phyloP scores from a whole-genome alignment of 208 protist species.

The Crithidia fasciculata region DNA sequence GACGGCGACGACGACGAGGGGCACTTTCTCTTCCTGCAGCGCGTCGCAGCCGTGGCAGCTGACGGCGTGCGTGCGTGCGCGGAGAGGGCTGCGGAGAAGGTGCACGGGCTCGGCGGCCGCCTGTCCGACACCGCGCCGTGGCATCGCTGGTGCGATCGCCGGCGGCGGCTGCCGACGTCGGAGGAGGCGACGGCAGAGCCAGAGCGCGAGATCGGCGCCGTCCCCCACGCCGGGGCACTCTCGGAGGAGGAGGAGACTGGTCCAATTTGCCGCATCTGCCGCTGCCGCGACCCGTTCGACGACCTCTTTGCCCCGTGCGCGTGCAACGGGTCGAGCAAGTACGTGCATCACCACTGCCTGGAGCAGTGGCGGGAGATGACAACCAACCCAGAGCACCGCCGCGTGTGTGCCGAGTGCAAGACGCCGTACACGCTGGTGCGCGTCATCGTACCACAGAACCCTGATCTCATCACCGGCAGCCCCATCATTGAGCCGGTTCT shows the following conservation, averaged over 20 bases:
- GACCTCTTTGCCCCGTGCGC: conserved; percentile 38
- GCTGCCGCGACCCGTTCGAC: conserved; percentile 19
- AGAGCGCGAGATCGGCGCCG: conserved; percentile 22
- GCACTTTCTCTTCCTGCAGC: conserved; percentile 8
- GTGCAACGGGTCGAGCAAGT: conserved; percentile 36
- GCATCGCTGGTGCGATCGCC: conserved; percentile 14
- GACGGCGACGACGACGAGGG: conserved; percentile 12
- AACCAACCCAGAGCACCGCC: conserved; percentile 33
- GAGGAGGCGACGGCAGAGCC: conserved; percentile 7
- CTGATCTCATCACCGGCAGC: conserved; percentile 23
- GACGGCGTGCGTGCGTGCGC: neutral
- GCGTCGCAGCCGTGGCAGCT: conserved; percentile 11
- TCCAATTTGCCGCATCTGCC: conserved; percentile 36
- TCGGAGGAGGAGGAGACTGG: conserved; percentile 22
- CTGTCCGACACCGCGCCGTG: neutral
- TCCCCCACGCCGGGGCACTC: neutral
- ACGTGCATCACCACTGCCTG: conserved; percentile 33
- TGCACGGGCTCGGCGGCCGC: neutral
- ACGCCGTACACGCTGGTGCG: conserved; percentile 35
- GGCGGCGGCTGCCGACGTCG: conserved; percentile 7
- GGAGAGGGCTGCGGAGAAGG: neutral
- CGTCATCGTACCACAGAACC: conserved; percentile 20
- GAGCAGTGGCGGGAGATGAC: conserved; percentile 40
- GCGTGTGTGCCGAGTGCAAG: conserved; percentile 39
- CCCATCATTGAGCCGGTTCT: conserved; percentile 31